Conservation (phyloP, 2,329 filamentous ascomycete genomes). For the Hortaea werneckii region DNA sequence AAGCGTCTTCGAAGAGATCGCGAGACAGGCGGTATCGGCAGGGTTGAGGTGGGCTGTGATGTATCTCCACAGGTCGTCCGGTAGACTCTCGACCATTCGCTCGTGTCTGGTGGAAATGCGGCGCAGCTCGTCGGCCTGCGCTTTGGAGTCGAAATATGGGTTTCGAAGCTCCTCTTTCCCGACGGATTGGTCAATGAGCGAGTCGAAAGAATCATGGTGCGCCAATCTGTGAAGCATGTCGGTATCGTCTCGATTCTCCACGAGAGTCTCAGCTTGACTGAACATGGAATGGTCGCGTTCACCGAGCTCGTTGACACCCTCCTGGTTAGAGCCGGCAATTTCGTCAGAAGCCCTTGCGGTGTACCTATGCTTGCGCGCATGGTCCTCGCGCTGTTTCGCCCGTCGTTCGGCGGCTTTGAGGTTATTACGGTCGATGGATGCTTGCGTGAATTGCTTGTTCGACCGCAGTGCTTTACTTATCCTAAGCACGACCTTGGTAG, state of each 20-base stretch:
- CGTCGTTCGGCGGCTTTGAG: slow-evolving; percentile 12
- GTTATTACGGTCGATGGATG: slow-evolving; percentile 17
- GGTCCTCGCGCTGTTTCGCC: slow-evolving; percentile 5
- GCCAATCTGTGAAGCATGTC: slow-evolving; percentile 30
- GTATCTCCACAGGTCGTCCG: slow-evolving; percentile 36
- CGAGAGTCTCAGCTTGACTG: slow-evolving; percentile 14
- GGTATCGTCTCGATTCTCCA: slow-evolving; percentile 22
- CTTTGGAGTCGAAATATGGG: slow-evolving; percentile 9
- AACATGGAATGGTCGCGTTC: slow-evolving; percentile 24
- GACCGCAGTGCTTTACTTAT: slow-evolving; percentile 19
- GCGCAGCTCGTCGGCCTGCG: slow-evolving; percentile 1
- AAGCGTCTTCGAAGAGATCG: slow-evolving; percentile 40
- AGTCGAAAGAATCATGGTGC: slow-evolving; percentile 27
- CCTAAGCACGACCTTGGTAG: slow-evolving; percentile 16
- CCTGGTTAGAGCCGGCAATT: slow-evolving; percentile 1
- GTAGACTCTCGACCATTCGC: slow-evolving; percentile 34
- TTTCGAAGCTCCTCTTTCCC: slow-evolving; percentile 8
- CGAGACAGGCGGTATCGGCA: slow-evolving; percentile 40
- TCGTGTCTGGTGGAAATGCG: slow-evolving; percentile 22
- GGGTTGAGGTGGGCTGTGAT: slow-evolving; percentile 35
- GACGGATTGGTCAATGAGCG: slow-evolving; percentile 18
- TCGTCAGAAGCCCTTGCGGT: slow-evolving; percentile 2
- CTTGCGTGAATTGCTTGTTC: slow-evolving; percentile 19
- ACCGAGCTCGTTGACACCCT: slow-evolving; percentile 21
- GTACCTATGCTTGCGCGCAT: slow-evolving; percentile 12